A percentile compares a stretch with the other conserved stretches of the same genome.
Evolutionary conservation across 1,284 basidiomycete species (phyloP).

Genomic region (Ganoderma boninense): DNA sequence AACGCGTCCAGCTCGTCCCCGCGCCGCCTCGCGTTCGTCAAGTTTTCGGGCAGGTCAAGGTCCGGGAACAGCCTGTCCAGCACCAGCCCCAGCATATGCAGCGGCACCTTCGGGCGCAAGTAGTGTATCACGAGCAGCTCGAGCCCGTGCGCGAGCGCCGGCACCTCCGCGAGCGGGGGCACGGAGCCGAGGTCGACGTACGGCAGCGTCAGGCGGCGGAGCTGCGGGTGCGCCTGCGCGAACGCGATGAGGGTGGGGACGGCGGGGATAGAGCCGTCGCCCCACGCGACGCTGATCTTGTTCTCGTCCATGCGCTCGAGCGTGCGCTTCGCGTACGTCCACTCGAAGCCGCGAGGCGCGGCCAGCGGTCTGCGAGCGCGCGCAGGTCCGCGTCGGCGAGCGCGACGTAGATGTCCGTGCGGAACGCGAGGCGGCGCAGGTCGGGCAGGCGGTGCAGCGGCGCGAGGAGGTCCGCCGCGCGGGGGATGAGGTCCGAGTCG

Average conservation of each 20-base stretch:
- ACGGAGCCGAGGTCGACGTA: slow-evolving; percentile 17
- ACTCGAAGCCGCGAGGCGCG: slow-evolving; percentile 1
- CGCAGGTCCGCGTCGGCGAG: slow-evolving; percentile 7
- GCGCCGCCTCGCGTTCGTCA: not conserved
- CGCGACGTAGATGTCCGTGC: slow-evolving; percentile 4
- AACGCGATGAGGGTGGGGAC: slow-evolving; percentile 13
- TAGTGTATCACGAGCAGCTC: slow-evolving; percentile 6
- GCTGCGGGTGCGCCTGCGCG: slow-evolving; percentile 12
- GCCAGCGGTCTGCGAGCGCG: not conserved
- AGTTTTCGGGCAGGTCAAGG: slow-evolving; percentile 7
- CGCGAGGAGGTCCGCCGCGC: not conserved
- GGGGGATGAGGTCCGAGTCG: slow-evolving; percentile 6
- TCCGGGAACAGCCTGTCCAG: slow-evolving; percentile 13
- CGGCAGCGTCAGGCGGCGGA: slow-evolving; percentile 5
- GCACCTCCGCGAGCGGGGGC: slow-evolving; percentile 16
- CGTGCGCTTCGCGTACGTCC: slow-evolving; percentile 3
- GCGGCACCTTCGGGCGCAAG: slow-evolving; percentile 9
- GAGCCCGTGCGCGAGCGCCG: slow-evolving; percentile 12
- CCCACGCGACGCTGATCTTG: slow-evolving; percentile 2
- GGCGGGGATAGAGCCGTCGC: slow-evolving; percentile 1
- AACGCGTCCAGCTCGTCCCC: slow-evolving; percentile 7
- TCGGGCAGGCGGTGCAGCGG: not conserved
- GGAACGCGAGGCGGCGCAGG: not conserved
- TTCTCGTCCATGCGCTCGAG: slow-evolving; percentile 8
- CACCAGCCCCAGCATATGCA: slow-evolving; percentile 7